These are phyloP conservation scores for Penicillium goetzii DNA, from an alignment of 495 filamentous ascomycete genomes.

Conservation along the genomic window DNA sequence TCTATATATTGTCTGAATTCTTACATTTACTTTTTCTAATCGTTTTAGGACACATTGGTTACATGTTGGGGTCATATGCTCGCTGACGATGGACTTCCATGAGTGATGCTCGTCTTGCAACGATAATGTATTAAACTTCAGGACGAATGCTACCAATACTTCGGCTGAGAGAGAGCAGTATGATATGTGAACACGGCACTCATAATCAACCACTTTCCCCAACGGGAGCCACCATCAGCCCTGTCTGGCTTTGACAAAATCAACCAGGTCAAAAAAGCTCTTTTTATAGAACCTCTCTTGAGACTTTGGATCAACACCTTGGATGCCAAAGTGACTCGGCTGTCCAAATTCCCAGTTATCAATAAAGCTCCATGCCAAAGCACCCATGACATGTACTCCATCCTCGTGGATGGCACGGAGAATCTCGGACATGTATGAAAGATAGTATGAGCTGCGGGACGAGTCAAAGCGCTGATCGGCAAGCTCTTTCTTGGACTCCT, in stretches of 20 bases:
- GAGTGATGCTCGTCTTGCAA: too few relatives aligned
- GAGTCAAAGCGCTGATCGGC: constrained; percentile 45
- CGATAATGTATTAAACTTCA: too few relatives aligned
- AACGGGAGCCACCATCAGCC: not conserved
- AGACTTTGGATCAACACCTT: constrained; percentile 46
- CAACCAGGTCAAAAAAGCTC: constrained; percentile 53
- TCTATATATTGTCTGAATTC: not conserved
- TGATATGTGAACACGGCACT: too few relatives aligned
- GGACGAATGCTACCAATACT: too few relatives aligned
- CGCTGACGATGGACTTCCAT: too few relatives aligned
- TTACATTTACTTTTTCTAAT: not conserved
- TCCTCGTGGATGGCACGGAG: constrained; percentile 50
- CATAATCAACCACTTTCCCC: too few relatives aligned
- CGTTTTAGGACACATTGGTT: not conserved
- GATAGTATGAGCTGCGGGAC: constrained; percentile 46
- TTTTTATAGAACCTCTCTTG: constrained; percentile 48
- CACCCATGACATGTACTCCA: constrained; percentile 49
- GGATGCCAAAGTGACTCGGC: constrained; percentile 45
- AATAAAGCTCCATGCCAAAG: constrained; percentile 49
- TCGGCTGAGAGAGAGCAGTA: too few relatives aligned
- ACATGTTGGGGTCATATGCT: not conserved
- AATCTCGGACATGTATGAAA: constrained; percentile 46
- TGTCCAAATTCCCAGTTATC: constrained; percentile 55
- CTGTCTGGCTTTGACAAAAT: constrained; percentile 41
- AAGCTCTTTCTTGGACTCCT: constrained; percentile 34